phyloP scores from a whole-genome alignment of 805 yeast species.

The Starmerella stigmatis region DNA sequence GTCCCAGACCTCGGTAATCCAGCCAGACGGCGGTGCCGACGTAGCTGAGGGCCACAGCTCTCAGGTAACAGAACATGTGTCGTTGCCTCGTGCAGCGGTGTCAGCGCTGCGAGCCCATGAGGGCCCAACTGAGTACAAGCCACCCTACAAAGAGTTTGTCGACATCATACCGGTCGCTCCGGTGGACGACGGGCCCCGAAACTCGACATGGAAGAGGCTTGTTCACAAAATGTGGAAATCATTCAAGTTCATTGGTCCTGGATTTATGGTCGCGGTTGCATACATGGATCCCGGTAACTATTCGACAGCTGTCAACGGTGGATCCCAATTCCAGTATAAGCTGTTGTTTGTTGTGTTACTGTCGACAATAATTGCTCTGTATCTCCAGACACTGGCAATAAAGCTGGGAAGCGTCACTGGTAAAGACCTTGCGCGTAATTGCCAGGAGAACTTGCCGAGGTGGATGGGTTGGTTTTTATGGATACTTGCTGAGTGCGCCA shows the following conservation, averaged over 20 bases:
- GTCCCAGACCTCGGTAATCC: too few species aligned
- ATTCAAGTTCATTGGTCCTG: conserved; percentile 76
- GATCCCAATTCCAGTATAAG: conserved; percentile 75
- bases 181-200: neutral
- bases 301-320: conserved; percentile 88
- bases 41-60: too few species aligned
- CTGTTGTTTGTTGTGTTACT: conserved; percentile 66
- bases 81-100: too few species aligned
- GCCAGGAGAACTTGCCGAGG: conserved; percentile 61
- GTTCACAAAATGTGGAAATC: conserved; percentile 36
- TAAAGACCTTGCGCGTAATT: conserved; percentile 76
- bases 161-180: neutral
- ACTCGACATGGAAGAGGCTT: conserved; percentile 1
- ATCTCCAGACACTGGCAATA: conserved; percentile 74
- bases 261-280: conserved; percentile 87
- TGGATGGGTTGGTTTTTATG: conserved; percentile 45
- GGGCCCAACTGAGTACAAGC: neutral
- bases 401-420: conserved; percentile 93
- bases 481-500: conserved; percentile 76
- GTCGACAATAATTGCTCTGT: conserved; percentile 77
- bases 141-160: too few species aligned
- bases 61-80: too few species aligned
- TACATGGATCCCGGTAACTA: conserved; percentile 98
- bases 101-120: too few species aligned
- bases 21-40: too few species aligned